Evolutionary conservation across 2,329 filamentous ascomycete species (phyloP), one percentile per base, ranked within the genome.

Genomic region (Penicillium sp.): DNA sequence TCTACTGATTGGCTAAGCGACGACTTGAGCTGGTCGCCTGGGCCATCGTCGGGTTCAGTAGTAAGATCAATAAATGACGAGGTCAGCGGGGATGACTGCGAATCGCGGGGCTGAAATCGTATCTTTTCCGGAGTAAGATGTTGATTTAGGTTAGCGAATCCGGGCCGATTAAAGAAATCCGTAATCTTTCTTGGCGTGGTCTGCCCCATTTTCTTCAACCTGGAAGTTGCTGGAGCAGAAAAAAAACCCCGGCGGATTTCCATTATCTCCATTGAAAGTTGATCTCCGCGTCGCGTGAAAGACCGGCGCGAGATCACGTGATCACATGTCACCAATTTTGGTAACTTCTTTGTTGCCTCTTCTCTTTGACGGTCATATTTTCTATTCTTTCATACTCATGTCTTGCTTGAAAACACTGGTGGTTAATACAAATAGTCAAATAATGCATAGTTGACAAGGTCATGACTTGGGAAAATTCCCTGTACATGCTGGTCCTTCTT

Each of bases 161-260:
- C 54, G 50, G 73, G 76, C 3, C 75, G 74, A 47, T 74, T 76
- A 67, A 84, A 83, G 62, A 79, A 83, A 52, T 79, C 76, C 10
- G 71, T 74, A 31, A 82, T 78, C 48, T 65, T 74, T 16, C 66
- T 39, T 39, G 35, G 16, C 16, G 31, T 39, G 35, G n/a, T 39
- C 35, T 6, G 71, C 55, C 59, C 63, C 29, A 29, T 59, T 56
- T 35, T 27, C 10, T 33, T 13, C 42, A 37, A 37, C 7, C 19
- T 53, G 50, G 19, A 21, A 29, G 22, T 43, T 14, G 19, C 16
- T 26, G 33, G 16, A 26, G 11, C 3, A 11, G 19, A 42, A 13
- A 42, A 21, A 22, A 42, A 5, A 21, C 10, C 13, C 33, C 8
- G 0, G 10, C 39, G 8, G 11, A 42, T 42, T 11, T 42, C 37